Percentiles rank a stretch among this genome's conserved stretches.
phyloP scores from a whole-genome alignment of 2,329 filamentous ascomycete genomes.

The Colletotrichum lentis region DNA sequence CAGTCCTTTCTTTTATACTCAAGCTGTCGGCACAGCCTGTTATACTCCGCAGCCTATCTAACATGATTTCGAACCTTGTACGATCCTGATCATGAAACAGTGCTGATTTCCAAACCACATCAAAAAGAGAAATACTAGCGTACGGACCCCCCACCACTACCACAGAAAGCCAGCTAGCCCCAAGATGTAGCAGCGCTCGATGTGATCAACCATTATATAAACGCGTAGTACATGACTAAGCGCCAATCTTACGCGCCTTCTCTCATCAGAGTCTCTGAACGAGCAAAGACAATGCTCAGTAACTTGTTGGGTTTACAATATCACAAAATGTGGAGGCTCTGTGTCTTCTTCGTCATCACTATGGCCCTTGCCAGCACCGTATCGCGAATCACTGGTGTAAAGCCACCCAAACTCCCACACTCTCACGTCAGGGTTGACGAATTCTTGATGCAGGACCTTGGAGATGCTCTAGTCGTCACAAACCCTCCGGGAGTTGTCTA shows the following conservation, averaged over 20 bases:
- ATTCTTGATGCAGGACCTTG: constrained; percentile 46
- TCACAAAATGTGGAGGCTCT: constrained; percentile 38
- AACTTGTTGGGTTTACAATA: neutral
- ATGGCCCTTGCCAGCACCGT: constrained; percentile 43
- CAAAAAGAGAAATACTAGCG: no score
- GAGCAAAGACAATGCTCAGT: neutral
- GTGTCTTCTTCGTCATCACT: constrained; percentile 41
- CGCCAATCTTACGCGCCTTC: neutral
- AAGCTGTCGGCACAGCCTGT: no score
- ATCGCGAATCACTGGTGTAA: constrained; percentile 41
- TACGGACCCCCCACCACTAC: no score
- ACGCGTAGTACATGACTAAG: neutral
- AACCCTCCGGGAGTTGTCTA: constrained; percentile 66
- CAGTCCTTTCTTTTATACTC: no score
- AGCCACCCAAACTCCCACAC: neutral
- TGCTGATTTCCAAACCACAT: no score
- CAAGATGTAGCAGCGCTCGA: no score
- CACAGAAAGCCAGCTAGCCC: no score
- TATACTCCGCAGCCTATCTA: no score
- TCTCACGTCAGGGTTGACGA: neutral
- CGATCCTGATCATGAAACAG: no score
- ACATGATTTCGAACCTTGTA: no score
- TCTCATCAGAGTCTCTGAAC: neutral
- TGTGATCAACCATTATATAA: neutral
- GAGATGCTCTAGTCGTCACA: constrained; percentile 60